Conservation (phyloP, 1,139 yeast species). For the Debaryomyces coudertii region DNA sequence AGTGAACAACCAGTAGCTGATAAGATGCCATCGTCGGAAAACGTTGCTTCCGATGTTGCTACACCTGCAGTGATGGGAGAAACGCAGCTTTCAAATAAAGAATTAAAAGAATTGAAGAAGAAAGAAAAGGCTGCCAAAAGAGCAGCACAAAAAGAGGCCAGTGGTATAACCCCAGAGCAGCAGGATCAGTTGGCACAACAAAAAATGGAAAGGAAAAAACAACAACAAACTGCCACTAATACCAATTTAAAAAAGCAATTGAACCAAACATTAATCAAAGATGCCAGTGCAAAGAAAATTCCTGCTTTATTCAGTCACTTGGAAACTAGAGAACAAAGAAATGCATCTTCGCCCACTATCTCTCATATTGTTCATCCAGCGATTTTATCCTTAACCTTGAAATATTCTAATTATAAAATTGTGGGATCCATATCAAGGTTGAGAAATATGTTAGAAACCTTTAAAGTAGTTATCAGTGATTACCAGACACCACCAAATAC, state of each 20-base stretch:
- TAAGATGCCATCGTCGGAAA: conserved; percentile 7
- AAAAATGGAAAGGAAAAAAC: conserved; percentile 44
- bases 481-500: conserved; percentile 86
- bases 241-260: conserved; percentile 60
- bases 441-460: conserved; percentile 81
- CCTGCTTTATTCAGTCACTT: conserved; percentile 84
- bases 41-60: conserved; percentile 1
- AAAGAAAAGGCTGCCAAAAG: conserved; percentile 89
- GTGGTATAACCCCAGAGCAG: conserved; percentile 51
- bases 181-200: conserved; percentile 44
- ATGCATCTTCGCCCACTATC: conserved; percentile 62
- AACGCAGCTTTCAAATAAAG: conserved; percentile 65
- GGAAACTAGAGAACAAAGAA: conserved; percentile 80
- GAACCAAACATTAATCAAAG: conserved; percentile 55
- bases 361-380: conserved; percentile 86
- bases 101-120: conserved; percentile 84
- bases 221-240: conserved; percentile 37
- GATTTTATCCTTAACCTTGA: conserved; percentile 74
- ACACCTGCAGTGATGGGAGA: conserved; percentile 7
- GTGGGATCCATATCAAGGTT: conserved; percentile 92
- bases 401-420: conserved; percentile 78
- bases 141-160: conserved; percentile 65
- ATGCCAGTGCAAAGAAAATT: conserved; percentile 41
- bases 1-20: conserved; percentile 4
- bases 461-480: conserved; percentile 76